Evolutionary conservation across 495 filamentous ascomycete species (phyloP).

Genomic region (Xylaria nigripes): DNA sequence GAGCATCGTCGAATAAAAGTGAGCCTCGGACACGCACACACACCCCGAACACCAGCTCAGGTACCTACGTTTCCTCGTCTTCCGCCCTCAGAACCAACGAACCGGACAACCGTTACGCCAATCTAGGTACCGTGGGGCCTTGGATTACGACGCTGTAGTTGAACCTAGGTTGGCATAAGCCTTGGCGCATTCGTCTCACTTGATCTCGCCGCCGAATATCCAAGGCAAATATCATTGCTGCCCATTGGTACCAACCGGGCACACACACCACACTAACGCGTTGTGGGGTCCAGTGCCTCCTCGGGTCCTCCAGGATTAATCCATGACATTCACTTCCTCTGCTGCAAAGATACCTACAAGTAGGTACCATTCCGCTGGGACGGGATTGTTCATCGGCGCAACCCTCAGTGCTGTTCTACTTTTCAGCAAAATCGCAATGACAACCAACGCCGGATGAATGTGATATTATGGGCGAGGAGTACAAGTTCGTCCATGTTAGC

Average conservation of each 20-base stretch:
- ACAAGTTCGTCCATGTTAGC: neutral
- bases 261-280: neutral
- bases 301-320: neutral
- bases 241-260: neutral
- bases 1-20: neutral
- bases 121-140: constrained; percentile 3
- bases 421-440: neutral
- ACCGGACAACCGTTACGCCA: constrained; percentile 7
- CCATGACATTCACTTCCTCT: neutral
- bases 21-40: constrained; percentile 1
- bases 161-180: constrained; percentile 1
- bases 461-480: neutral
- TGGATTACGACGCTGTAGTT: constrained; percentile 4
- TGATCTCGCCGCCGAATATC: neutral
- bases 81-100: constrained; percentile 1
- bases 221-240: neutral
- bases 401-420: neutral
- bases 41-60: constrained; percentile 6
- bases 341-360: too few relatives aligned
- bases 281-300: neutral
- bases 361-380: neutral
- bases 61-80: constrained; percentile 2
- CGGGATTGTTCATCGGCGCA: neutral
- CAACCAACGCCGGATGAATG: neutral
- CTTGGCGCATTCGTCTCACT: neutral